Evolutionary conservation across 805 yeast species (phyloP).

Genomic region (Candida nitratophila): DNA sequence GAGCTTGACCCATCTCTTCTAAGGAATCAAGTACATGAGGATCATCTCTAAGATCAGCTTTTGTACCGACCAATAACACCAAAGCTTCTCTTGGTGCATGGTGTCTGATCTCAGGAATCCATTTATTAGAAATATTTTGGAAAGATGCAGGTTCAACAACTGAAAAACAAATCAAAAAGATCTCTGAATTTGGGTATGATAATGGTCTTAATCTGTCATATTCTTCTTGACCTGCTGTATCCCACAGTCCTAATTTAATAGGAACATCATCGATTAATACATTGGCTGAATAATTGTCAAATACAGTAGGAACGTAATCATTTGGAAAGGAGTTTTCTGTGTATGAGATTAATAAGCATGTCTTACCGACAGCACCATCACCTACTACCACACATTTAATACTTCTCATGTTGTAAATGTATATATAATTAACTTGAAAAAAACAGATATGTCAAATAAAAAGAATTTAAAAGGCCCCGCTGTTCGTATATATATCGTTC

Average conservation of each 20-base stretch:
- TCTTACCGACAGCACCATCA: constrained; percentile 99
- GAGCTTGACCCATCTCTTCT: constrained; percentile 82
- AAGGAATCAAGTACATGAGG: constrained; percentile 84
- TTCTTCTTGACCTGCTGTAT: constrained; percentile 99
- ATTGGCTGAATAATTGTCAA: constrained; percentile 90
- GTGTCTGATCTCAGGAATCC: constrained; percentile 96
- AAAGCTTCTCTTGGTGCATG: constrained; percentile 99
- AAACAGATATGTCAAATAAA: too few relatives aligned
- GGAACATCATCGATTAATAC: constrained; percentile 98
- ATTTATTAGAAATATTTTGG: constrained; percentile 95
- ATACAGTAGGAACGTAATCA: constrained; percentile 98
- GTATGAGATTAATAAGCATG: constrained; percentile 91
- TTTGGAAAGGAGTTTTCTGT: constrained; percentile 97
- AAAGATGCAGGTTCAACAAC: constrained; percentile 96
- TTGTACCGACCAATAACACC: constrained; percentile 94
- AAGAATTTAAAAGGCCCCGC: too few relatives aligned
- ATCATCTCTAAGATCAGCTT: constrained; percentile 90
- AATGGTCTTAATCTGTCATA: constrained; percentile 95
- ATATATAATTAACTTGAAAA: too few relatives aligned
- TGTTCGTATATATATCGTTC: too few relatives aligned
- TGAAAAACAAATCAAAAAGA: constrained; percentile 90
- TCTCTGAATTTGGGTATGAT: constrained; percentile 96
- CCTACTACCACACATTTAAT: constrained; percentile 98
- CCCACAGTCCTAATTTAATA: constrained; percentile 92
- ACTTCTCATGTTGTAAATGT: constrained; percentile 36